Conservation (phyloP, 1,139 yeast species). For the Kluyveromyces marxianus region DNA sequence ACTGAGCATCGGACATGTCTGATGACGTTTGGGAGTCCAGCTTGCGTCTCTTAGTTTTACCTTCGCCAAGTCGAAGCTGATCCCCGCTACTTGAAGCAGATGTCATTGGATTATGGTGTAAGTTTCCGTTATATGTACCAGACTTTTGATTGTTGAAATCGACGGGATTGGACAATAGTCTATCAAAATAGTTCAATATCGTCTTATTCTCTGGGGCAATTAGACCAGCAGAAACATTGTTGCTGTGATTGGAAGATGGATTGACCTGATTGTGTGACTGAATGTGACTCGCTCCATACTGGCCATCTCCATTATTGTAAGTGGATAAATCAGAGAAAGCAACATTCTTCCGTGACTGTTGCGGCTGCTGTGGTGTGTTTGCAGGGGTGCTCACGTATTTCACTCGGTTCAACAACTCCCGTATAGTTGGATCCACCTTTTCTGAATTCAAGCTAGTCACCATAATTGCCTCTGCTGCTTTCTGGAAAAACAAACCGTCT, state of each 20-base stretch:
- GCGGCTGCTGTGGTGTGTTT: neutral
- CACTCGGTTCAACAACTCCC: constrained; percentile 24
- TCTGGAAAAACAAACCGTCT: constrained; percentile 22
- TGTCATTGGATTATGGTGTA: neutral
- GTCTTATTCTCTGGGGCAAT: constrained; percentile 9
- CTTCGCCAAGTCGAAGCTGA: neutral
- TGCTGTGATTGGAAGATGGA: neutral
- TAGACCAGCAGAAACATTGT: neutral
- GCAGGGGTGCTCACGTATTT: constrained; percentile 10
- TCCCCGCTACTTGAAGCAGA: neutral
- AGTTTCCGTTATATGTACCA: neutral
- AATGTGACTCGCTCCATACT: neutral
- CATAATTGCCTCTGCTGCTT: constrained; percentile 29
- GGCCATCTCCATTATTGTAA: neutral
- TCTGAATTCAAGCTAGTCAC: constrained; percentile 20
- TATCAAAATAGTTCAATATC: constrained; percentile 12
- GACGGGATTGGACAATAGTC: constrained; percentile 8
- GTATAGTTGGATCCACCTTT: constrained; percentile 26
- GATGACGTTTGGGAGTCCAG: neutral
- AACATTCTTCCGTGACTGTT: neutral
- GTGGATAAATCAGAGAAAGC: neutral
- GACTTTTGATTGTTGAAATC: neutral
- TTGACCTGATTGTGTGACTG: neutral
- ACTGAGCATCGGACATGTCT: neutral
- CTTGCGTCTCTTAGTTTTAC: neutral